Base-by-base conservation (phyloP, 2,329 filamentous ascomycete species). In the Lachnellula arida region DNA sequence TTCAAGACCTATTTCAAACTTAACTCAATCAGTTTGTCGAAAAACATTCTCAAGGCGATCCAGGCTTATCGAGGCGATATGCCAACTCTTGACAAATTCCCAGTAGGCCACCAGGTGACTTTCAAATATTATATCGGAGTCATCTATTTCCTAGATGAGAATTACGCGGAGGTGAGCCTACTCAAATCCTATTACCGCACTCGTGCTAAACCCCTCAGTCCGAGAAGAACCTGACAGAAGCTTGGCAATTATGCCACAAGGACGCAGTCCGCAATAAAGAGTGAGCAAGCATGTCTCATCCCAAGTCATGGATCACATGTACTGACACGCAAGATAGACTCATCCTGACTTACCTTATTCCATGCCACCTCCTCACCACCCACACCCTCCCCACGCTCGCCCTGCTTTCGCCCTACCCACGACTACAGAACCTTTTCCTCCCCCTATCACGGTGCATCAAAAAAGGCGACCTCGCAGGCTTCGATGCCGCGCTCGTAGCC, bases 1-100 rank as follows among this genome's bases (percentile, higher is more conserved):
- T 99, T 99, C 82, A 97, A 97, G 74, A 97, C 92, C 1, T 97
- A 97, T 72, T 99, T 99, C 78, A 95, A 90, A 76, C 78, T 97
- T 60, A 96, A 96, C 74, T 89, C 88, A 35, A 87, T 95, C 55
- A 86, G 85, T n/a, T 78, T 97, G 19, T 96, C 87, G 17, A 91
- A 94, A 70, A 97, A 94, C 63, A 87, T 97, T 49, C 78, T 99
- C 47, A 89, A 87, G 63, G 91, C 91, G 0, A 79, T 99, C 48
- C 81, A 86, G 47, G 92, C 91, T 12, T 87, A 88, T 53, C 77
- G 78, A 58, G 81, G 83, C 46, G 93, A 99, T 66, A 87, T 99
- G 76, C 94, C 94, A 0, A 76, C 82, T 0, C 77, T 97, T 32
- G 80, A 87, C 15, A 77, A 81, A 14, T 99, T 96, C 66, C 93